Evolutionary conservation across 2,329 filamentous ascomycete species (phyloP), one percentile per base, ranked within the genome.

Genomic region (Fusarium sp.): DNA sequence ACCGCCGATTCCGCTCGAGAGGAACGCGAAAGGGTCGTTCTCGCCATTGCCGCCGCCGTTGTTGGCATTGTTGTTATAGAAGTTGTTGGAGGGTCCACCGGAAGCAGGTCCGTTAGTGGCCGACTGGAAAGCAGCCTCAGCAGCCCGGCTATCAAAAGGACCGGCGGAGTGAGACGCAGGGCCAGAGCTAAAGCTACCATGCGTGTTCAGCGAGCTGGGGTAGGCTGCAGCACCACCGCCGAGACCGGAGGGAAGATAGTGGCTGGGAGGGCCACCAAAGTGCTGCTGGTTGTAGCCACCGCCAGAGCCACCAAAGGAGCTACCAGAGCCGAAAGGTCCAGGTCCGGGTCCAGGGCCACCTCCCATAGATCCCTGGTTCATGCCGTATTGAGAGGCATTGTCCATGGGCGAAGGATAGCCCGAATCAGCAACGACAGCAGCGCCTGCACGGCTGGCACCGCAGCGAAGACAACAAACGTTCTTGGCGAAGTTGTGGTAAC

Each of bases 401-500:
- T 97, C 94, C 92, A 98, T 97, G 20, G 93, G 91, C 13, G 93
- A 95, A 15, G 93, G 92, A 81, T 96, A 97, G 43, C 93, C 93
- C 39, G 94, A 95, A 80, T 98, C 96, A 31, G 95, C 95, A 60
- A 98, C 94, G 51, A 99, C 93, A 17, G 95, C 95, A 62, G 96
- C 96, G 68, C 93, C 94, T 65, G 95, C 95, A 74, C 96, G 93
- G 80, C 94, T 97, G 54, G 95, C 96, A 79, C 96, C 96, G 78
- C 96, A 99, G 63, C 96, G 93, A 68, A 99, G 89, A 81, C 96
- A 99, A 82, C 94, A 97, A 60, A 98, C 95, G 76, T 99, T 99
- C 88, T 99, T 99, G 66, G 96, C 96, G 78, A 99, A 99, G 84
- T 99, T 99, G 85, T 99, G 96, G 81, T 99, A 99, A 61, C 93